Evolutionary conservation across 441 rosid species (phyloP).

Genomic region (Jatropha multifida): DNA sequence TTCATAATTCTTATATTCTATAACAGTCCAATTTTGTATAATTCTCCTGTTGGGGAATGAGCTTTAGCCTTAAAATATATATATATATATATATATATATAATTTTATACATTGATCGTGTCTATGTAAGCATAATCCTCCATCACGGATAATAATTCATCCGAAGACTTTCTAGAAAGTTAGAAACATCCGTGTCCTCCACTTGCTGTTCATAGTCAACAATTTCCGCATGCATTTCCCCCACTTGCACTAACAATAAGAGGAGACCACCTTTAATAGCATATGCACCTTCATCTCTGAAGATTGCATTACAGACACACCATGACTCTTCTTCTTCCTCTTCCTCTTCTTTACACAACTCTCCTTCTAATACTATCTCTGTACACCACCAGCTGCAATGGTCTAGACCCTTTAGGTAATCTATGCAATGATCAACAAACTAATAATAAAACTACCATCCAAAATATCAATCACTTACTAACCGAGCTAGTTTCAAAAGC

Average conservation of each 20-base stretch:
- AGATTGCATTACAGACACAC: background rate
- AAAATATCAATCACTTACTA: slow-evolving; percentile 26
- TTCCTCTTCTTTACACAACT: background rate
- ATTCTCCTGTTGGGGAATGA: too few relatives aligned
- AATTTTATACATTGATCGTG: too few relatives aligned
- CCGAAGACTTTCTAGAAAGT: background rate
- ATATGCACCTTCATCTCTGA: background rate
- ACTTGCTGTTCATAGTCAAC: slow-evolving; percentile 9
- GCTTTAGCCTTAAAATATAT: too few relatives aligned
- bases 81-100: too few relatives aligned
- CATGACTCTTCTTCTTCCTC: slow-evolving; percentile 15
- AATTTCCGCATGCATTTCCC: slow-evolving; percentile 18
- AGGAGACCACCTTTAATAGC: background rate
- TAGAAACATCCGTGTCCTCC: too few relatives aligned
- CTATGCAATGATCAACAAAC: slow-evolving; percentile 16
- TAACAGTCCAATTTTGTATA: too few relatives aligned
- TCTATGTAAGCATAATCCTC: too few relatives aligned
- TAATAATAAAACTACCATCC: slow-evolving; percentile 11
- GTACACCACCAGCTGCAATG: slow-evolving; percentile 11
- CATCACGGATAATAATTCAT: too few relatives aligned
- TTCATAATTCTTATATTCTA: too few relatives aligned
- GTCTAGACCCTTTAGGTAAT: slow-evolving; percentile 17
- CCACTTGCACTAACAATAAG: background rate
- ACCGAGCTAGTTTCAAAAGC: slow-evolving; percentile 42
- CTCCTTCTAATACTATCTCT: slow-evolving; percentile 22